These are phyloP conservation scores for Solanum hybrid DNA, from an alignment of 305 asterid genomes.

Conservation along the genomic window DNA sequence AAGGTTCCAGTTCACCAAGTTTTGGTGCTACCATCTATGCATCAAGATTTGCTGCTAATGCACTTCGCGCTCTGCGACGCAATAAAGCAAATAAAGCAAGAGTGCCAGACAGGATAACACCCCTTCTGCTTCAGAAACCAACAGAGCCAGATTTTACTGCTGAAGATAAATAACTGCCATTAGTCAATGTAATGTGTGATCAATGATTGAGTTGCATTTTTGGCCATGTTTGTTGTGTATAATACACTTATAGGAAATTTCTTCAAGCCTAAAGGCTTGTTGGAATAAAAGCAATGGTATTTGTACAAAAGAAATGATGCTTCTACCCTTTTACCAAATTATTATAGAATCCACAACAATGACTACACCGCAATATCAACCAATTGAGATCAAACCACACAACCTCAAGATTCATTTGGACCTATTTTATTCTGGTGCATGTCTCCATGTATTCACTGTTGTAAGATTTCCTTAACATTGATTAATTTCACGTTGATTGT, in stretches of 20 bases:
- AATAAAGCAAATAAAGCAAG: conserved; percentile 24
- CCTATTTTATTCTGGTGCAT: neutral
- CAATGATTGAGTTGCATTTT: neutral
- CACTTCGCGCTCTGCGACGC: conserved; percentile 28
- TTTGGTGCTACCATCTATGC: conserved; percentile 40
- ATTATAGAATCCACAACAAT: neutral
- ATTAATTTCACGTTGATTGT: neutral
- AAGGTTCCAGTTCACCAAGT: conserved; percentile 31
- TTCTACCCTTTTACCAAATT: neutral
- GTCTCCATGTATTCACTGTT: neutral
- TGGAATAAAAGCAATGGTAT: neutral
- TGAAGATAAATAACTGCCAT: conserved; percentile 16
- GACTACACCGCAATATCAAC: neutral
- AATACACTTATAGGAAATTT: neutral
- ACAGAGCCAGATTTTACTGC: conserved; percentile 38
- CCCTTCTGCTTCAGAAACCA: conserved; percentile 35
- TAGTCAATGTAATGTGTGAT: neutral
- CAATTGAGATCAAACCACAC: neutral
- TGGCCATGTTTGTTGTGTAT: neutral
- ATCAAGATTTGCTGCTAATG: conserved; percentile 36
- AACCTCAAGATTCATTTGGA: neutral
- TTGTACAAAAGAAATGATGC: neutral
- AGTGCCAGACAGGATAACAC: conserved; percentile 25
- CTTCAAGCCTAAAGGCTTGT: neutral
- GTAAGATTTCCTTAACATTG: neutral